Base-by-base conservation (phyloP, 2,329 filamentous ascomycete genomes). In the Myriosclerotinia curreyana region DNA sequence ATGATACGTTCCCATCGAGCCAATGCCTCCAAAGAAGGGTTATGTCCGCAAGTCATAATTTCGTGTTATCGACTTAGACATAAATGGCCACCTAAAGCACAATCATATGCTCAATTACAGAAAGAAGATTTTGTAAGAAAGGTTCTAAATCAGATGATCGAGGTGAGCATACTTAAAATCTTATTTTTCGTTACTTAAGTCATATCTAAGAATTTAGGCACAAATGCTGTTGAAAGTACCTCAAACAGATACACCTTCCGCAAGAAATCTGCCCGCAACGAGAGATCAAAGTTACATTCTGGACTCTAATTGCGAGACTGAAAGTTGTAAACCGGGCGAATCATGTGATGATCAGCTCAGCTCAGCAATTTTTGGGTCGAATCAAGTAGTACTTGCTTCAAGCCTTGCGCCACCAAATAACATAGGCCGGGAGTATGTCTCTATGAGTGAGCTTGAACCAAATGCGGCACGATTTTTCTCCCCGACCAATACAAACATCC, bases 31-130 rank as follows among this genome's bases (percentile, higher is more conserved):
- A 51, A 51, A 58, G 61, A 63, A 36, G 61, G 52, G 38, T 51
- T 63, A 44, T 63, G 61, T 34, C 61, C 61, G 2, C 61, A 63
- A 56, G 48, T 63, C 25, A 63, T 63, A 8, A 63, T 63, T 2
- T 63, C 52, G 34, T 63, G 48, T 48, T 63, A 63, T 20, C 36
- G 42, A 34, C 50, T 46, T 50, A 52, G 61, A 9, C 61, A 63
- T 6, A 40, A 52, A 44, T 63, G 52, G 52, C 36, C 40, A 25
- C 42, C 61, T n/a, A 51, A 42, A 54, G 61, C 61, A n/a, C 36
- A 40, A 34, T 52, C 40, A 11, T 40, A 28, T 28, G 17, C 61
- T 22, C 48, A 52, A 58, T 28, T 20, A 40, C 51, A 63, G 7
- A 63, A 63, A 36, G 60, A 63, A 34, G 60, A 42, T n/a, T 40